These are phyloP conservation scores for Arabidopsis suecica DNA, from an alignment of 345 rosid species.

Conservation along the genomic window DNA sequence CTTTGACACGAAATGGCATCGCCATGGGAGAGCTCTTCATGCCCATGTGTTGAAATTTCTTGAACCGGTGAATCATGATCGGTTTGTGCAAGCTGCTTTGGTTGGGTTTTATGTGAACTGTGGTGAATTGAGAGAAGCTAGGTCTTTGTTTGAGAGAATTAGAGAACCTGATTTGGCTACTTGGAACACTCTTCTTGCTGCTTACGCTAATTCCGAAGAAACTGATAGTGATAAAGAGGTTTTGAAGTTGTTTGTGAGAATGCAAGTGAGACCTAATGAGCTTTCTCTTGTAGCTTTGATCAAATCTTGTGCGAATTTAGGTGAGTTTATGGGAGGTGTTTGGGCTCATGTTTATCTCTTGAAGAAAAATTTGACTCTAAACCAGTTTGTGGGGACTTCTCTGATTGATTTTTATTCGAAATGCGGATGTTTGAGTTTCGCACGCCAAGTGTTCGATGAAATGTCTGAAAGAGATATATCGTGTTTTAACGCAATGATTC, in stretches of 20 bases:
- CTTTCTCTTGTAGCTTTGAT: conserved; percentile 64
- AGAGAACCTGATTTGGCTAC: conserved; percentile 61
- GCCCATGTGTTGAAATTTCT: conserved; percentile 63
- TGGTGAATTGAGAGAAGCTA: conserved; percentile 57
- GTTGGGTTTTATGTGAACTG: conserved; percentile 58
- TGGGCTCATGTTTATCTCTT: conserved; percentile 65
- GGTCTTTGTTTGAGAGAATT: conserved; percentile 59
- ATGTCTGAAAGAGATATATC: conserved; percentile 51
- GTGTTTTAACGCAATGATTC: conserved; percentile 69
- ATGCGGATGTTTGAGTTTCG: conserved; percentile 53
- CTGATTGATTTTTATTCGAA: conserved; percentile 51
- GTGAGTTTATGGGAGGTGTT: conserved; percentile 54
- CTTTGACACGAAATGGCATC: conserved; percentile 45
- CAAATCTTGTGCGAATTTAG: conserved; percentile 61
- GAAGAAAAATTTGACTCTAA: conserved; percentile 50
- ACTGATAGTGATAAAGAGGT: conserved; percentile 38
- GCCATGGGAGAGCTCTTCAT: conserved; percentile 60
- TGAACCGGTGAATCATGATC: conserved; percentile 49
- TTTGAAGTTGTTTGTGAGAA: conserved; percentile 50
- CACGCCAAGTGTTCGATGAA: conserved; percentile 58
- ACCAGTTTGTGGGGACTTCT: conserved; percentile 63
- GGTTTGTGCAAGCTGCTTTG: conserved; percentile 61
- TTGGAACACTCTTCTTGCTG: conserved; percentile 68
- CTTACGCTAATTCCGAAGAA: conserved; percentile 50
- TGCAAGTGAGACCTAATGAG: conserved; percentile 71